Base-by-base conservation (phyloP, 768 basidiomycete species). In the Leucocoprinus birnbaumii region DNA sequence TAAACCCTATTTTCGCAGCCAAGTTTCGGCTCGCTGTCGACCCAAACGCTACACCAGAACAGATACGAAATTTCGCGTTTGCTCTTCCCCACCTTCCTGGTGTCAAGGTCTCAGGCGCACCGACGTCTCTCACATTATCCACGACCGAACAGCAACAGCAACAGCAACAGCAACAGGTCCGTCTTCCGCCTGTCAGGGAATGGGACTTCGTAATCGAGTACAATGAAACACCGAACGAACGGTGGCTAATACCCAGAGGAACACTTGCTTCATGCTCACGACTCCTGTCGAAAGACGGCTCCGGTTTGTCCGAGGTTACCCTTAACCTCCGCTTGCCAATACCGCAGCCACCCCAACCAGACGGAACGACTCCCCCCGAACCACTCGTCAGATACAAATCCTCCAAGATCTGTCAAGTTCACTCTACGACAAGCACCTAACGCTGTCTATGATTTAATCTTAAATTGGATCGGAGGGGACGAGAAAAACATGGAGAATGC, bases 191-290 rank as follows among this genome's bases (percentile, higher is more conserved):
- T 16, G 64, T 76, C 31, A 84, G 79, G 62, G 79, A 81, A n/a
- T 88, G 84, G 61, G 89, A 91, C 63, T 64, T 92, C 1, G 80
- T 91, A 21, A 63, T 92, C 49, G 87, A 89, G 62, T 91, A 89
- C 59, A 70, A 76, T 48, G 89, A 91, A 62, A 69, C 71, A 3
- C 74, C 81, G 2, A 71, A 73, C 41, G 86, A 89, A 45, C 79
- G 84, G n/a, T 86, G 82, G 80, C 61, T 87, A 5, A 73, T 91
- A 51, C 88, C 89, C 49, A 80, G 86, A 27, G 82, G 80, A 19
- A 48, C 54, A 16, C 47, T 55, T 41, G 54, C 54, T 19, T 55
- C 54, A 43, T 55, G 54, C 37, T 49, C 54, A 31, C 54, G 54
- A 22, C 24, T 55, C 14, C 47, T 55, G 27, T 42, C 18, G 18